phyloP scores from a whole-genome alignment of 805 yeast species.

The Kuraishia molischiana region DNA sequence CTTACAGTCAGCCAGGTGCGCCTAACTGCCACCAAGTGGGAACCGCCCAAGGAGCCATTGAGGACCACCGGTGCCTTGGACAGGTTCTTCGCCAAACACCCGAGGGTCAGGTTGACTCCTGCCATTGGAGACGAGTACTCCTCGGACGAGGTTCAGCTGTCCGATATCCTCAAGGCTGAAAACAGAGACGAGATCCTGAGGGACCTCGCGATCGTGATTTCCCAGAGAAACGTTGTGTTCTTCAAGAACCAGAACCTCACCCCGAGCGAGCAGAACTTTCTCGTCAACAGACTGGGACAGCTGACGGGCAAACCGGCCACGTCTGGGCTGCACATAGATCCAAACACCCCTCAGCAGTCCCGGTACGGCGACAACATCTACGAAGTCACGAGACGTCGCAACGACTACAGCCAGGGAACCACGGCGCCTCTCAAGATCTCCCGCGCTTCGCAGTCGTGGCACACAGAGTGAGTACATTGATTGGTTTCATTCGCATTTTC shows the following conservation, averaged over 20 bases:
- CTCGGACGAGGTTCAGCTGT: not conserved
- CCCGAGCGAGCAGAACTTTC: not conserved
- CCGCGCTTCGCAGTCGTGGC: not conserved
- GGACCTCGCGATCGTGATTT: not conserved
- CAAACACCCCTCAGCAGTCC: not conserved
- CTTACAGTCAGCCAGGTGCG: too few species aligned
- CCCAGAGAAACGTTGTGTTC: not conserved
- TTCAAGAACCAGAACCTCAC: not conserved
- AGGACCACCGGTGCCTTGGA: not conserved
- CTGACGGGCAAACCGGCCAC: not conserved
- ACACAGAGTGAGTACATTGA: not conserved
- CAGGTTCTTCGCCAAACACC: not conserved
- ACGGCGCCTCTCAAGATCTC: not conserved
- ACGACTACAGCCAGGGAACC: not conserved
- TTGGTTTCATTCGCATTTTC: not conserved
- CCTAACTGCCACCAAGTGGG: too few species aligned
- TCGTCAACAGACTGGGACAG: not conserved
- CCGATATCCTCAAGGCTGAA: not conserved
- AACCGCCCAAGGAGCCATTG: not conserved
- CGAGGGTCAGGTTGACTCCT: not conserved
- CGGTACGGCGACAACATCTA: not conserved
- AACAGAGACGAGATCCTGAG: not conserved
- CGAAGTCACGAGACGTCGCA: not conserved
- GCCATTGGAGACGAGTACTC: not conserved
- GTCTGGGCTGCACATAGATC: not conserved